Evolutionary conservation across 495 filamentous ascomycete genomes (phyloP), one percentile per base, ranked within the genome.

Genomic region (Neurospora pannonica): DNA sequence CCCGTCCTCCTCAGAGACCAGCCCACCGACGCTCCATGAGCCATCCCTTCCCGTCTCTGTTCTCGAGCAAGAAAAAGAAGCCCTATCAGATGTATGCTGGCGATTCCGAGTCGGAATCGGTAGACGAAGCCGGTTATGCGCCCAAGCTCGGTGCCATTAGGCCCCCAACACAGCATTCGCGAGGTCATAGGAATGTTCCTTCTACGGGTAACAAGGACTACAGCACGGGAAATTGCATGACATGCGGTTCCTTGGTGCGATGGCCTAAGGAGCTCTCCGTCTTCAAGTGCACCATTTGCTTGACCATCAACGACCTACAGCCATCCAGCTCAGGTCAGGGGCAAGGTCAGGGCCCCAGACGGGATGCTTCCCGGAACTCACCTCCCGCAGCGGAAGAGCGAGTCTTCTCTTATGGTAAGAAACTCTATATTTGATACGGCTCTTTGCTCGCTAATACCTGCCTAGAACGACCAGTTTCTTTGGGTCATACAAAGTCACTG

Each of bases 261-360:
- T 97, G 94, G 93, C 94, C 95, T n/a, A 88, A 87, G 74, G 86
- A 91, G 73, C 79, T 95, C 76, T 87, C 88, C 36, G 86, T 91
- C 54, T 97, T 95, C 83, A 87, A 93, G 76, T 98, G 95, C 82
- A 92, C 92, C 39, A 89, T 92, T 70, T 98, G 95, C 81, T 84
- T 94, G 77, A 97, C 92, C 70, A 89, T 98, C 77, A 97, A 96
- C 77, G 94, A 97, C 79, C 79, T 97, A 70, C 87, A 89, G 74
- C 89, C 89, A 15, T 75, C 71, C 67, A 67, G 15, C 15, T 67
- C 54, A 34, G 54, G 54, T 9, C 54, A 67, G 31, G 54, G 54
- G 15, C 54, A 67, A 34, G 75, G 73, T 43, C 71, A 77, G 24
- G 76, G 72, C 9, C 38, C 42, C 0, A 72, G 71, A 43, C 54